Evolutionary conservation across 495 filamentous ascomycete species (phyloP), one percentile per base, ranked within the genome.

Genomic region (Hypoxylon perforatum): DNA sequence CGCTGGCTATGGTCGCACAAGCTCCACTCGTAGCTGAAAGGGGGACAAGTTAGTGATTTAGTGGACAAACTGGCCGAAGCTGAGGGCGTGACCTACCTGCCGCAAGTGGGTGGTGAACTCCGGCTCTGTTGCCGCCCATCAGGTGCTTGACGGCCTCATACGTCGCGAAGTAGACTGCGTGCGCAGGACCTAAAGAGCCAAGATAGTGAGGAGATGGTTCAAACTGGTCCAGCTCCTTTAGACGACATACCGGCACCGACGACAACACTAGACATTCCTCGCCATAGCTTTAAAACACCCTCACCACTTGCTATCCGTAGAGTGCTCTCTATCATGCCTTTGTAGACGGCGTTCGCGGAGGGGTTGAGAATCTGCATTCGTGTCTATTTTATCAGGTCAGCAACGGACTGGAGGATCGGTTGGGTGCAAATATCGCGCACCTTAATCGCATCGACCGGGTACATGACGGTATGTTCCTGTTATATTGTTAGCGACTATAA

Each of bases 101-200:
- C 75, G 95, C 95, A 41, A 98, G 79, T 9, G 95, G 94, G 76
- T 99, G 96, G 76, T 99, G 94, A 39, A 91, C 91, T 59, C 89
- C 89, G 44, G 88, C 90, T 61, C 87, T 87, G 75, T 98, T 98
- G 14, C 95, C 95, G 69, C 95, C 95, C 80, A 97, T 93, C 36
- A 93, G 74, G 60, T 98, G 93, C 82, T 99, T 98, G 60, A 98
- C 95, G 15, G 90, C 86, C 81, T 99, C 95, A 73, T 98, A 99
- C 53, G 95, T 97, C 42, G 92, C 93, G 76, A 99, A 99, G 76
- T 99, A 98, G 45, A 98, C 92, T 17, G 95, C 95, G 73, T 99
- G 95, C 47, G 95, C 95, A 62, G 95, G 95, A 65, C 94, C 95
- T 97, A 63, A 38, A 56, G 65, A 56, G 12, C 35, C 21, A 21